phyloP scores from a whole-genome alignment of 495 filamentous ascomycete genomes.

The Hypoxylon perforatum region DNA sequence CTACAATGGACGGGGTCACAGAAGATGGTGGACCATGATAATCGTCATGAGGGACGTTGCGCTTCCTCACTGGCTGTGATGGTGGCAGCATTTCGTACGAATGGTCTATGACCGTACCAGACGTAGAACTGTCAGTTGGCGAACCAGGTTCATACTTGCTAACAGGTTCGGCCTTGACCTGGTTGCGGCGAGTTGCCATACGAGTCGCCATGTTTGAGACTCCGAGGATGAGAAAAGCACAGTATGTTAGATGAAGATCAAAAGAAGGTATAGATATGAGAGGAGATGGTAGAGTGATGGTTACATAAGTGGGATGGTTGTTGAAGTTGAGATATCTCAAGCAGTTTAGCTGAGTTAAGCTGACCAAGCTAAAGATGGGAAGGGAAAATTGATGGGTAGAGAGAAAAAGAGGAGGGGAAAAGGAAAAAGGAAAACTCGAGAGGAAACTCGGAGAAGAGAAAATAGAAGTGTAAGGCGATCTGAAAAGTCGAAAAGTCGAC shows the following conservation, averaged over 20 bases:
- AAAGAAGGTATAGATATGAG: neutral
- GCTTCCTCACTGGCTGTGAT: constrained; percentile 18
- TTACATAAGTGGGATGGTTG: no score
- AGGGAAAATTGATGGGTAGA: no score
- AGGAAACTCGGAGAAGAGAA: neutral
- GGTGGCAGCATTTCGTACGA: constrained; percentile 46
- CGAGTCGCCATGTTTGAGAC: constrained; percentile 11
- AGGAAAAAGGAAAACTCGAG: no score
- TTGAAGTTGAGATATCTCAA: no score
- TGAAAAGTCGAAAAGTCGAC: neutral
- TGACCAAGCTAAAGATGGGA: neutral
- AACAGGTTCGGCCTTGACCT: no score
- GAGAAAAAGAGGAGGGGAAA: neutral
- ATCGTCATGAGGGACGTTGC: constrained; percentile 14
- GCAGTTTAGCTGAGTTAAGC: no score
- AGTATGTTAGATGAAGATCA: neutral
- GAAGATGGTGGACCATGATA: neutral
- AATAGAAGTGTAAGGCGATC: neutral
- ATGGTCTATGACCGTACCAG: no score
- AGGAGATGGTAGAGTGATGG: neutral
- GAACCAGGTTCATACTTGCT: constrained; percentile 32
- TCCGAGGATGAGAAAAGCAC: neutral
- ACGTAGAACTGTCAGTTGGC: constrained; percentile 16
- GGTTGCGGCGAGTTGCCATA: neutral
- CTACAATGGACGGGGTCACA: neutral